Evolutionary conservation across 2,329 filamentous ascomycete genomes (phyloP).

Genomic region (Macroventuria anomochaeta): DNA sequence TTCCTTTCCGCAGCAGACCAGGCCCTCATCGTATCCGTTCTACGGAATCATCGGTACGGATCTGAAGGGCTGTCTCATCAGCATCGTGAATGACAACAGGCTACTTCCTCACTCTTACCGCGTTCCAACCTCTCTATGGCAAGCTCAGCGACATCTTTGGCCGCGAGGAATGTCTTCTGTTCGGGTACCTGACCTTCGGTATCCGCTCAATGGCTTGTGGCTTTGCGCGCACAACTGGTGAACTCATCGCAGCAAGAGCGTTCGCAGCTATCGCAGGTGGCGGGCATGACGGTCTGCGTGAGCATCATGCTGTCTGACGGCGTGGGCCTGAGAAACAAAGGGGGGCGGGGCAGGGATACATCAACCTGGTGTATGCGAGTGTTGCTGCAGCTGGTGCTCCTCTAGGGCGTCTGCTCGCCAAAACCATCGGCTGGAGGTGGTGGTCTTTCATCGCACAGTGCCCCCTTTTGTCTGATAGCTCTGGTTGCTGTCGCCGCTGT

Average conservation of each 20-base stretch:
- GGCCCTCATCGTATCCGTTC: slow-evolving; percentile 77
- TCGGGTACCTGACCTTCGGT: slow-evolving; percentile 69
- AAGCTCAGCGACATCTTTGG: slow-evolving; percentile 75
- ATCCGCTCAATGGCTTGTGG: slow-evolving; percentile 69
- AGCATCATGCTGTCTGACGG: slow-evolving; percentile 75
- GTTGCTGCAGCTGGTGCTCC: slow-evolving; percentile 75
- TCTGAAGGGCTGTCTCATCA: slow-evolving; percentile 71
- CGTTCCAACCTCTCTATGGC: slow-evolving; percentile 77
- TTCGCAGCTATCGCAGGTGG: slow-evolving; percentile 71
- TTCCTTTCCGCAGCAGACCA: slow-evolving; percentile 77
- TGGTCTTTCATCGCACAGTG: slow-evolving; percentile 77
- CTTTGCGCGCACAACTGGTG: slow-evolving; percentile 66
- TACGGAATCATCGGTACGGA: slow-evolving; percentile 81
- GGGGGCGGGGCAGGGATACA: slow-evolving; percentile 75
- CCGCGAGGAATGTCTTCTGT: slow-evolving; percentile 69
- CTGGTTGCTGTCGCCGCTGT: slow-evolving; percentile 68
- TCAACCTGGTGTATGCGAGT: slow-evolving; percentile 74
- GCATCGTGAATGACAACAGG: slow-evolving; percentile 75
- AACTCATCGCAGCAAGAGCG: slow-evolving; percentile 70
- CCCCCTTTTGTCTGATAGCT: slow-evolving; percentile 70
- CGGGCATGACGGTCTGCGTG: slow-evolving; percentile 73
- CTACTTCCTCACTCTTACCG: slow-evolving; percentile 76
- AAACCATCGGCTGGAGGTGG: slow-evolving; percentile 77
- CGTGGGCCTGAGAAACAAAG: slow-evolving; percentile 71
- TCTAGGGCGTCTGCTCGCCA: slow-evolving; percentile 72